phyloP scores from a whole-genome alignment of 2,329 filamentous ascomycete species.

The Colletotrichum sojae region DNA sequence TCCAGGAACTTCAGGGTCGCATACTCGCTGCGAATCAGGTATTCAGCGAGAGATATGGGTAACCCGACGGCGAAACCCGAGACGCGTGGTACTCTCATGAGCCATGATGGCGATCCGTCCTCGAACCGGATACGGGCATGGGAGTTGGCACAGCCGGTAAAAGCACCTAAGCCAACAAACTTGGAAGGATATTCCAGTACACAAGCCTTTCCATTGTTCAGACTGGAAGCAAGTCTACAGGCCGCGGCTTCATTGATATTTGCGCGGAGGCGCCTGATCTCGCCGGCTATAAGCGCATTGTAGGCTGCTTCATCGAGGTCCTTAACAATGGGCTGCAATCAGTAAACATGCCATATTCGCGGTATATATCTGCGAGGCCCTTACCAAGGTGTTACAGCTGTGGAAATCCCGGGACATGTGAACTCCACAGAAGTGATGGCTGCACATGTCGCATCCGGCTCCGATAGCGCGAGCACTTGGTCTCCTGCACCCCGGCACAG shows the following conservation, averaged over 20 bases:
- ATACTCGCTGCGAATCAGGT: constrained; percentile 49
- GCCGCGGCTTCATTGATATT: constrained; percentile 43
- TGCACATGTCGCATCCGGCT: too few relatives aligned
- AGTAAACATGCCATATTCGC: background rate
- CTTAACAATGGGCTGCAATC: background rate
- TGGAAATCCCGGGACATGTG: constrained; percentile 8
- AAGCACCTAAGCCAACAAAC: constrained; percentile 36
- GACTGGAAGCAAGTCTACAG: constrained; percentile 42
- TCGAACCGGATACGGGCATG: constrained; percentile 46
- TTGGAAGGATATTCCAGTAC: constrained; percentile 37
- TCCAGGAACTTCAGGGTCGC: constrained; percentile 51
- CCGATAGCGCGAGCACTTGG: too few relatives aligned
- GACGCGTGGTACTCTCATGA: constrained; percentile 45
- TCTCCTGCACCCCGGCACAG: background rate
- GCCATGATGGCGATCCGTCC: constrained; percentile 44
- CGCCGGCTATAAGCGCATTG: constrained; percentile 27
- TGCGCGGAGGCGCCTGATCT: constrained; percentile 39
- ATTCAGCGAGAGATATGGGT: constrained; percentile 43
- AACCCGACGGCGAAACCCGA: constrained; percentile 43
- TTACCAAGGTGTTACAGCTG: background rate
- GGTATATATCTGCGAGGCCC: background rate
- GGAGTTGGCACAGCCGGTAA: constrained; percentile 46
- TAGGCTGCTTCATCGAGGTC: constrained; percentile 1
- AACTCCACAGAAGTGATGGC: too few relatives aligned
- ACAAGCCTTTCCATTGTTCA: constrained; percentile 40